phyloP scores from a whole-genome alignment of 805 yeast species.

The Jamesozyma gamospora region DNA sequence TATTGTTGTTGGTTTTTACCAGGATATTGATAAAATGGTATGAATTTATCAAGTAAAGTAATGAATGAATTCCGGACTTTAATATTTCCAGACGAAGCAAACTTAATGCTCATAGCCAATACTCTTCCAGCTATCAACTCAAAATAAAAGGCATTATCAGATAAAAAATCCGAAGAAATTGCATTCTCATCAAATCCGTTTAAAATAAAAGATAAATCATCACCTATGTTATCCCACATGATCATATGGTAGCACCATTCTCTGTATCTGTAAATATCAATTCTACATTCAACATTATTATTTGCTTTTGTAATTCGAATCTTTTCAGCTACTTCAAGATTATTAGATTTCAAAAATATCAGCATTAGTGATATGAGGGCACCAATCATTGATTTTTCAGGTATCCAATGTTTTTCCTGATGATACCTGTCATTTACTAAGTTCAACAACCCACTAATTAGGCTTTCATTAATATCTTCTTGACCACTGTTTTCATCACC shows the following conservation, averaged over 20 bases:
- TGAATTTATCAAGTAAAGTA: conserved; percentile 19
- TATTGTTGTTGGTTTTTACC: conserved; percentile 23
- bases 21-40: conserved; percentile 27
- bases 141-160: conserved; percentile 53
- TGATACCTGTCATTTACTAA: conserved; percentile 15
- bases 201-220: conserved; percentile 26
- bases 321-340: conserved; percentile 45
- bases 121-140: conserved; percentile 68
- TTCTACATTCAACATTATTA: conserved; percentile 34
- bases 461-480: neutral
- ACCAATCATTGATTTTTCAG: conserved; percentile 43
- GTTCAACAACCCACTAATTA: conserved; percentile 9
- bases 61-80: conserved; percentile 41
- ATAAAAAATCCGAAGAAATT: conserved; percentile 31
- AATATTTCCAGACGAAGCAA: conserved; percentile 57
- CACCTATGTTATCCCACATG: conserved; percentile 57
- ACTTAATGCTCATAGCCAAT: conserved; percentile 61
- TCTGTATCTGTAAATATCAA: conserved; percentile 62
- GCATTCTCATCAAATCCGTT: conserved; percentile 5
- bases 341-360: conserved; percentile 60
- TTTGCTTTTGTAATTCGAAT: conserved; percentile 44
- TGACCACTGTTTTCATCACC: conserved; percentile 4
- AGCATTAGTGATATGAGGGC: conserved; percentile 68
- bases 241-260: conserved; percentile 56
- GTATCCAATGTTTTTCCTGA: conserved; percentile 22